These are phyloP conservation scores for Calocybe gangraenosa DNA, from an alignment of 768 basidiomycete species.

Conservation along the genomic window DNA sequence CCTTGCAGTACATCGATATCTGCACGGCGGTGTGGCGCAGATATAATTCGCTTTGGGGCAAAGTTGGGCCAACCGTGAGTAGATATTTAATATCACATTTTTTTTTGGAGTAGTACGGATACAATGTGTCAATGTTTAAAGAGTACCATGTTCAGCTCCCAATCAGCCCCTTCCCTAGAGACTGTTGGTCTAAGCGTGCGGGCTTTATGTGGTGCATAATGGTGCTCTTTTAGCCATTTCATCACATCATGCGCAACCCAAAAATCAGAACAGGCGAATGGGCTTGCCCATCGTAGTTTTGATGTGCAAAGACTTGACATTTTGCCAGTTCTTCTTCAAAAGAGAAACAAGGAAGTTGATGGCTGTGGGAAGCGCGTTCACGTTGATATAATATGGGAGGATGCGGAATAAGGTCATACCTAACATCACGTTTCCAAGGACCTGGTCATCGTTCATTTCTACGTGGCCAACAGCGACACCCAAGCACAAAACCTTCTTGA, in stretches of 20 bases:
- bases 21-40: too few relatives aligned
- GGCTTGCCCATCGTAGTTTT: conserved; percentile 99
- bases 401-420: conserved; percentile 42
- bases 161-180: conserved; percentile 72
- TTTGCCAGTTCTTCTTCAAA: conserved; percentile 99
- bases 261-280: conserved; percentile 79
- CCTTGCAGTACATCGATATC: too few relatives aligned
- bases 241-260: conserved; percentile 2
- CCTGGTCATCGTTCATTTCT: conserved; percentile 96
- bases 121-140: conserved; percentile 5
- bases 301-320: conserved; percentile 97
- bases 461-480: conserved; percentile 98
- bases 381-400: not conserved
- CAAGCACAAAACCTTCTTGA: conserved; percentile 98
- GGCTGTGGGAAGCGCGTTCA: conserved; percentile 39
- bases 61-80: too few relatives aligned
- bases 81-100: too few relatives aligned
- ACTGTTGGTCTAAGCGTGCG: conserved; percentile 99
- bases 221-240: conserved; percentile 22
- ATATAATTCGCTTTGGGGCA: too few relatives aligned
- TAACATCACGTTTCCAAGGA: conserved; percentile 96
- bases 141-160: conserved; percentile 74
- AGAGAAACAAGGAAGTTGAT: conserved; percentile 99
- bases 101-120: too few relatives aligned
- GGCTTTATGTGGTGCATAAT: conserved; percentile 92